Conservation (phyloP, 441 rosid species). For the Lagerstroemia fauriei region DNA sequence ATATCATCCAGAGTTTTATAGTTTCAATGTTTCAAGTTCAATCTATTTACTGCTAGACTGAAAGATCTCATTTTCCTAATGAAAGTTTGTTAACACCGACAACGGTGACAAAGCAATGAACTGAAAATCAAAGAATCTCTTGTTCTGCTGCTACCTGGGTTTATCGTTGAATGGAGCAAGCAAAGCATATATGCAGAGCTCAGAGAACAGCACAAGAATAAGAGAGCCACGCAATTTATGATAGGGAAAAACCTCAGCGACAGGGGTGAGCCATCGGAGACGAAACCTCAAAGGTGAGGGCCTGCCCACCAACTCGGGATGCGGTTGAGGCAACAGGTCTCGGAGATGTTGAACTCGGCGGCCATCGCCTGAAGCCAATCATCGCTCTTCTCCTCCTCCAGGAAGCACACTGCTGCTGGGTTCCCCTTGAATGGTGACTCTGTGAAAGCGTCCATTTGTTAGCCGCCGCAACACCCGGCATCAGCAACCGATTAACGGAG, state of each 20-base stretch:
- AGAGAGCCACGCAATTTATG: not conserved
- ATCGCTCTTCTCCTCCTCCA: conserved; percentile 60
- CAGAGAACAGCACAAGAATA: not conserved
- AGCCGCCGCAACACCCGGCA: not conserved
- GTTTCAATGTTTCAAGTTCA: too few species aligned
- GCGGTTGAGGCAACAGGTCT: conserved; percentile 54
- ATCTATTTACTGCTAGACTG: too few species aligned
- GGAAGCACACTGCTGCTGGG: conserved; percentile 70
- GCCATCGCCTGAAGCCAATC: conserved; percentile 71
- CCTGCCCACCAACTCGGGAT: conserved; percentile 8
- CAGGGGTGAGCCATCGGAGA: too few species aligned
- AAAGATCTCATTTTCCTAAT: too few species aligned
- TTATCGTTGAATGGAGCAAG: not conserved
- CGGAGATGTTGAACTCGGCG: too few species aligned
- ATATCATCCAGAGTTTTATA: not conserved
- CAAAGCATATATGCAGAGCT: not conserved
- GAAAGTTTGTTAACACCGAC: too few species aligned
- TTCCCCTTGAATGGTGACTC: conserved; percentile 71
- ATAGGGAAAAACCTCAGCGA: conserved; percentile 47
- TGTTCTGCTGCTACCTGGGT: not conserved
- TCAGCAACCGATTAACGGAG: not conserved
- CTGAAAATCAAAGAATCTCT: too few species aligned
- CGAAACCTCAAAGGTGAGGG: conserved; percentile 35
- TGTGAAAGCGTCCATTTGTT: conserved; percentile 74
- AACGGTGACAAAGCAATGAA: too few species aligned